Evolutionary conservation across 768 basidiomycete genomes (phyloP), one percentile per base, ranked within the genome.

Genomic region (Russula abietina): DNA sequence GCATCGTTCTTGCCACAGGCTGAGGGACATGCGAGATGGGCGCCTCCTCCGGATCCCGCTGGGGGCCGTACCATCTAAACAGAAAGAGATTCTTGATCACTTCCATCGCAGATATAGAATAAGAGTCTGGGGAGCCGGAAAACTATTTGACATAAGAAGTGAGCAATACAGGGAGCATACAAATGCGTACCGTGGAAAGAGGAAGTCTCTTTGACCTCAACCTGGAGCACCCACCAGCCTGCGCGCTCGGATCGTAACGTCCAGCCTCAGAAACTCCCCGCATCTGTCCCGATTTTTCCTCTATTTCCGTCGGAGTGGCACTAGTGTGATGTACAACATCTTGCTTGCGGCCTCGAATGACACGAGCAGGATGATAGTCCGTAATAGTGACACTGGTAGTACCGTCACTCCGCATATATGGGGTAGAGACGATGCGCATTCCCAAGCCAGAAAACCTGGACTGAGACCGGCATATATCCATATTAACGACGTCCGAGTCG

Each of bases 321-420:
- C 45, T 11, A 7, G 5, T 45, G 38, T 12, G 19, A n/a, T 22
- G 12, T 38, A 26, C 12, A 26, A 17, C 8, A 12, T 22, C 45
- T n/a, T 43, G 50, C 19, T 16, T 41, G 24, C 26, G 49, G 17
- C 48, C 28, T 7, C 55, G 48, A 41, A 45, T 41, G 32, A 62
- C 48, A 10, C 61, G 49, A 9, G 61, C 55, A 4, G 48, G 55
- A 8, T 62, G 55, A 17, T 51, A 51, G 55, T 62, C 61, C 49
- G 39, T 36, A 39, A 62, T 39, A 12, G 61, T 51, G 17, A 62
- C 22, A 12, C 28, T 10, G 4, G 32, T 22, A 3, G n/a, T 38
- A n/a, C 60, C 60, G 4, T 55, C 45, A 26, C 43, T 39, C 14
- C 53, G 60, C 28, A 22, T n/a, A 10, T 14, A 55, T 22, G 45